Evolutionary conservation across 805 yeast species (phyloP), one percentile per base, ranked within the genome.

Genomic region (Wickerhamiella qilinensis): DNA sequence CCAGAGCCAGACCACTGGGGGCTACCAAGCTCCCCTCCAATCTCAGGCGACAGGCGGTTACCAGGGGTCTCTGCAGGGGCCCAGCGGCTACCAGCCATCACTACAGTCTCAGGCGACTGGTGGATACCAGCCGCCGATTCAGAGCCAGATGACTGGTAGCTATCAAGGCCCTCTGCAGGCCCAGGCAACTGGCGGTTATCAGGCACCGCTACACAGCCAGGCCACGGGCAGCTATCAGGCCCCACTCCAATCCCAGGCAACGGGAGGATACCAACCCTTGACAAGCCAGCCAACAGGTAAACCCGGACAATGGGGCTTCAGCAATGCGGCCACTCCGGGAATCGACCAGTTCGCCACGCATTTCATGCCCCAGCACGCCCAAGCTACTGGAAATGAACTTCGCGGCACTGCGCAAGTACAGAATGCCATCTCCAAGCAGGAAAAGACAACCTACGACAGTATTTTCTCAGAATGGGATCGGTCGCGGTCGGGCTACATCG

Each of bases 401-500:
- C 52, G 55, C 38, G 63, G 60, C 38, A 57, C 59, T 35, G 67
- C 73, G 15, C 75, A 77, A 42, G 78, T 79, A 27, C 71, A 79
- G 8, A 75, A 82, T 80, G 80, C 85, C 19, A 84, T 88, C 48
- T 76, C 93, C 36, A 79, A 81, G 49, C 84, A 82, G 50, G 97
- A 88, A 54, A 86, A 84, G 54, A 68, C 68, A 40, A 74, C 84
- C 41, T 88, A 86, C 60, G 93, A 81, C 51, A 81, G 77, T 36
- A 82, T 88, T 42, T 88, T 91, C 61, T 70, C 68, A 39, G 85
- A 91, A 30, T 88, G 94, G 84, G 96, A 86, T 52, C 63, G 73
- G 14, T 52, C 63, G 30, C 68, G 68, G 35, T 62, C 63, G 33
- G 97, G 97, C 0, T 72, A 59, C 45, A 65, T 88, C 43, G 78